Evolutionary conservation across 352 stramenopile species (phyloP).

Genomic region (Pythium myriotylum): DNA sequence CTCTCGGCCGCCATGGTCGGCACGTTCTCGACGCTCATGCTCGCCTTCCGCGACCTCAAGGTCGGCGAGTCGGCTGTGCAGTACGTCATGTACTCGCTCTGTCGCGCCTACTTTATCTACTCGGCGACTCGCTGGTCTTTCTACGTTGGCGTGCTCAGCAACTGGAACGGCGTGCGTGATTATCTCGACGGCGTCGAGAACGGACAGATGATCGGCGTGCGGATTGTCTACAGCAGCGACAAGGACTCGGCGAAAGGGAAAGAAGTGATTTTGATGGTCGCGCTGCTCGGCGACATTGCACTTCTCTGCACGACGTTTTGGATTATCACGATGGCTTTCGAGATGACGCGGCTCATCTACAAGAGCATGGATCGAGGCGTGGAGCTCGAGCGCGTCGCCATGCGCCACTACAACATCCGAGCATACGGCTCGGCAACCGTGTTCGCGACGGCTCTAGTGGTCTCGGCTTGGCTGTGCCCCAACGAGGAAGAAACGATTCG

Average conservation of each 20-base stretch:
- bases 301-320: slow-evolving; percentile 65
- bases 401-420: slow-evolving; percentile 53
- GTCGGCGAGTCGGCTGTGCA: slow-evolving; percentile 62
- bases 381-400: slow-evolving; percentile 50
- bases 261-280: slow-evolving; percentile 35
- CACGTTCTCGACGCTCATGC: slow-evolving; percentile 49
- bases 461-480: slow-evolving; percentile 33
- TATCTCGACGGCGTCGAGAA: slow-evolving; percentile 49
- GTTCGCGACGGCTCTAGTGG: slow-evolving; percentile 48
- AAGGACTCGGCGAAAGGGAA: slow-evolving; percentile 33
- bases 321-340: slow-evolving; percentile 63
- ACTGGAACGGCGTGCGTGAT: slow-evolving; percentile 53
- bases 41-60: slow-evolving; percentile 69
- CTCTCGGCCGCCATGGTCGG: slow-evolving; percentile 44
- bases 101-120: slow-evolving; percentile 67
- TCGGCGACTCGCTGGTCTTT: slow-evolving; percentile 51
- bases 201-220: slow-evolving; percentile 52
- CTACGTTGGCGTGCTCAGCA: slow-evolving; percentile 54
- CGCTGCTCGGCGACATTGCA: slow-evolving; percentile 60
- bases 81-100: slow-evolving; percentile 70
- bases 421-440: slow-evolving; percentile 36
- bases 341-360: slow-evolving; percentile 65
- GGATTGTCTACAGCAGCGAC: slow-evolving; percentile 45
- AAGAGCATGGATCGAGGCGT: slow-evolving; percentile 68
- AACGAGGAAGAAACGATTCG: slow-evolving; percentile 37